Base-by-base conservation (phyloP, 345 rosid species). In the Turritis glabra region DNA sequence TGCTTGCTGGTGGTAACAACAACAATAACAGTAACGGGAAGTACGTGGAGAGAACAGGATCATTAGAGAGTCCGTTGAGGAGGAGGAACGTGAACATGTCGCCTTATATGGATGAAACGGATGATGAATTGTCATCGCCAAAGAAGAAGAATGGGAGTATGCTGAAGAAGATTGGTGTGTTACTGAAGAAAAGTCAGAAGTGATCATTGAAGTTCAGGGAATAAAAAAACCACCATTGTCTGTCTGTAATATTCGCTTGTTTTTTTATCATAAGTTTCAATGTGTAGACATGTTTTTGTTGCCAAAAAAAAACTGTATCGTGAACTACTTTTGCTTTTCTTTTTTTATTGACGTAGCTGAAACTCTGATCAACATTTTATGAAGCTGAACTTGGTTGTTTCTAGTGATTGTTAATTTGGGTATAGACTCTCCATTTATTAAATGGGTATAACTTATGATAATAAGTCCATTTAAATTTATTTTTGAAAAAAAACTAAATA, bases 61-160 rank as follows among this genome's bases (percentile, higher is more conserved):
- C 97, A 5, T 77, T 87, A 12, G 96, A 87, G 40, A 84, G 75
- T 35, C 77, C 85, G 13, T 73, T 81, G 25, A 76, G 72, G 11
- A 81, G 88, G 11, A 82, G 86, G 33, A 69, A 69, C 3, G 74
- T 79, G 57, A 79, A 79, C 68, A 86, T 80, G 61, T 94, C 97
- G 0, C 94, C 97, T n/a, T 85, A 73, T 80, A 77, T 85, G 0
- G 96, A 92, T 69, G 97, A 95, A 74, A 76, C 77, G 57, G 97
- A 90, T n/a, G 95, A 90, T 71, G 99, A 90, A 37, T 30, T 78
- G 77, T 64, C 71, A 3, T 89, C 97, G 0, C 90, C 87, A 7
- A 95, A 87, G 96, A 95, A 92, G 91, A 92, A 86, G 76, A 91
- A 91, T 47, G 91, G 85, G 52, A 91, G 88, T 85, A 83, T 95